Conservation (phyloP, 305 asterid species). For the Ajuga reptans region DNA sequence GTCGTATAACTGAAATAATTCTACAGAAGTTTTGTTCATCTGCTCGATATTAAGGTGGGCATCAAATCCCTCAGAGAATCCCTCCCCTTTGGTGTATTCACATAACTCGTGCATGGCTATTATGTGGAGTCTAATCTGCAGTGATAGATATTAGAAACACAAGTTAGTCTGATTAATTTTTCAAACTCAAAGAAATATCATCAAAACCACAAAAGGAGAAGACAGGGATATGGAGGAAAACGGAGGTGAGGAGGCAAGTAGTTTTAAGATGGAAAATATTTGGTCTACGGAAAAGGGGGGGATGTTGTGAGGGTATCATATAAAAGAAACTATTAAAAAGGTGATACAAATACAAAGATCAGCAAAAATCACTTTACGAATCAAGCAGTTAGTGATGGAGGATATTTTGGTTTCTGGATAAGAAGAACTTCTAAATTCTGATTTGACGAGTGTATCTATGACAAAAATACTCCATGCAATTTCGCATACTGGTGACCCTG, state of each 20-base stretch:
- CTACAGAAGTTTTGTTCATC: slow-evolving; percentile 98
- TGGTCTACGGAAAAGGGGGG: not conserved
- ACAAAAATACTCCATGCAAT: not conserved
- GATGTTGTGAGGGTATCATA: not conserved
- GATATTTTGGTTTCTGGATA: not conserved
- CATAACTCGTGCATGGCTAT: slow-evolving; percentile 98
- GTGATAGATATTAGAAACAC: slow-evolving; percentile 22
- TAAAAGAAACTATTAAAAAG: not conserved
- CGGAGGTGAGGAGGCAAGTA: not conserved
- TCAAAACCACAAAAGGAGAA: slow-evolving; percentile 3
- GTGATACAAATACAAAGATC: slow-evolving; percentile 1
- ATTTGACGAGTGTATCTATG: not conserved
- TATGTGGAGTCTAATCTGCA: slow-evolving; percentile 96
- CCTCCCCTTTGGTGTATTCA: slow-evolving; percentile 94
- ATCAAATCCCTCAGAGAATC: slow-evolving; percentile 98
- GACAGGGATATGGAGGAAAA: not conserved
- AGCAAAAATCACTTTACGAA: slow-evolving; percentile 3
- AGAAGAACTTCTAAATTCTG: not conserved
- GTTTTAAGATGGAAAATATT: not conserved
- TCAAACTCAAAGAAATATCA: not conserved
- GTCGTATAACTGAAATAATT: slow-evolving; percentile 82
- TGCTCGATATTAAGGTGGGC: slow-evolving; percentile 99
- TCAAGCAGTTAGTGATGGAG: not conserved
- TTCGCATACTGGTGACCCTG: not conserved
- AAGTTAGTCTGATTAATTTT: slow-evolving; percentile 9